Base-by-base conservation (phyloP, 2,329 filamentous ascomycete species). In the Didymella lethalis region DNA sequence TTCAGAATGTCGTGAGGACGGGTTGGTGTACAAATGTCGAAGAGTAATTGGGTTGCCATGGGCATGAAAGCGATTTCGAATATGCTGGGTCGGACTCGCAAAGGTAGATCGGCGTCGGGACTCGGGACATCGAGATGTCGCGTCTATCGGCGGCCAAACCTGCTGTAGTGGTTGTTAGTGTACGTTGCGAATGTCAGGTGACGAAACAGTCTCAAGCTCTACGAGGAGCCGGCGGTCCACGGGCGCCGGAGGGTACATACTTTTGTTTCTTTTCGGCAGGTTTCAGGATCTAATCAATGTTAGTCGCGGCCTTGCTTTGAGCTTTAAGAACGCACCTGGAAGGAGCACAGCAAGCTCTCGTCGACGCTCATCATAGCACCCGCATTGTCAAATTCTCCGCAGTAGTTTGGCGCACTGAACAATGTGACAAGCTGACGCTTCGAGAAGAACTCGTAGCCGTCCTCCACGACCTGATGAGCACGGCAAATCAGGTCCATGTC, bases 231-330 rank as follows among this genome's bases (percentile, higher is more conserved):
- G 86, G 83, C 79, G 86, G 85, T 83, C 84, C 86, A 83, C 86
- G 84, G 82, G 85, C 85, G 82, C 86, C 88, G 81, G 90, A 85
- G 83, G 88, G 86, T 78, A 96, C 93, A 85, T 96, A 98, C 93
- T 98, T 98, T 92, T 97, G 94, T 90, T 99, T 99, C 90, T 99
- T 99, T 88, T 99, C 95, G 81, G 95, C 95, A 76, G 95, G 95
- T 85, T 98, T 99, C 84, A 99, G 86, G 78, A 99, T 98, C 92
- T 96, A 14, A 25, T 28, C 28, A 53, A 18, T 58, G 57, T 76
- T 62, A 75, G 73, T 62, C 31, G 43, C 18, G 23, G 10, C 12
- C 4, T 12, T 16, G 7, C 23, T n/a, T 44, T 2, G 20, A 34
- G 1, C 8, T 26, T 18, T 32, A 20, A 5, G 11, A 31, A 71